Percentiles rank a stretch among this genome's conserved stretches.
Conservation (phyloP, 768 basidiomycete genomes). For the Boletales sp. region DNA sequence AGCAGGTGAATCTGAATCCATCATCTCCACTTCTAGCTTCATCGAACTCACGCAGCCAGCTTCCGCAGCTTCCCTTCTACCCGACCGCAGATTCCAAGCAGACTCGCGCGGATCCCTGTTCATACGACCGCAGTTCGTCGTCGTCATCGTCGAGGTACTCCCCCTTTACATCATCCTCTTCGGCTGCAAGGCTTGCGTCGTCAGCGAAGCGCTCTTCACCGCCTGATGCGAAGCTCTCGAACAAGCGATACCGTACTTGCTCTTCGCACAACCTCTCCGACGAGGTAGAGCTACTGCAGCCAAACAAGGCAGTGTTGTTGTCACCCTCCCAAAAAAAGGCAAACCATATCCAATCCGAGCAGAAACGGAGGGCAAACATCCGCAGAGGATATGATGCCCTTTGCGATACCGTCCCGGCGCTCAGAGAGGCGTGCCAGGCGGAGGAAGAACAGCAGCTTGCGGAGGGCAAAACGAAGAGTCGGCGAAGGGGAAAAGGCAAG, state of each 20-base stretch:
- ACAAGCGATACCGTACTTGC: conserved; percentile 33
- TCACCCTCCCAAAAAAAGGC: conserved; percentile 87
- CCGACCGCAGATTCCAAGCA: conserved; percentile 11
- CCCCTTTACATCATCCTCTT: conserved; percentile 16
- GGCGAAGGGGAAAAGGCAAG: conserved; percentile 36
- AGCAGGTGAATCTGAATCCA: conserved; percentile 1
- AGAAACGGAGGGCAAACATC: conserved; percentile 91
- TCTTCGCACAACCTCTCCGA: conserved; percentile 7
- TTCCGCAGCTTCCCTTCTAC: conserved; percentile 13
- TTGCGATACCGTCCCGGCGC: conserved; percentile 77
- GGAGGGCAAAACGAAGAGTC: conserved; percentile 33
- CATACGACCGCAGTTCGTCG: conserved; percentile 20
- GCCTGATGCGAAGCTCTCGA: conserved; percentile 20
- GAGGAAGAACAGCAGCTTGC: conserved; percentile 56
- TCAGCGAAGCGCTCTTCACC: conserved; percentile 27
- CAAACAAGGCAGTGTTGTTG: conserved; percentile 41
- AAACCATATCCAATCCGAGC: conserved; percentile 92
- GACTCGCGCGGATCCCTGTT: conserved; percentile 6
- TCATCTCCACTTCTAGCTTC: conserved; percentile 2
- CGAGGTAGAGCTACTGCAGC: conserved; percentile 11
- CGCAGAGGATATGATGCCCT: conserved; percentile 85
- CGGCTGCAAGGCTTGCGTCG: conserved; percentile 9
- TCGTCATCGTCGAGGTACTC: conserved; percentile 29
- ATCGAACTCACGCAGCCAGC: conserved; percentile 10
- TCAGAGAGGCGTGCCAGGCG: conserved; percentile 73